Conservation (phyloP, 306 rosid species). For the Medicago ruthenica region DNA sequence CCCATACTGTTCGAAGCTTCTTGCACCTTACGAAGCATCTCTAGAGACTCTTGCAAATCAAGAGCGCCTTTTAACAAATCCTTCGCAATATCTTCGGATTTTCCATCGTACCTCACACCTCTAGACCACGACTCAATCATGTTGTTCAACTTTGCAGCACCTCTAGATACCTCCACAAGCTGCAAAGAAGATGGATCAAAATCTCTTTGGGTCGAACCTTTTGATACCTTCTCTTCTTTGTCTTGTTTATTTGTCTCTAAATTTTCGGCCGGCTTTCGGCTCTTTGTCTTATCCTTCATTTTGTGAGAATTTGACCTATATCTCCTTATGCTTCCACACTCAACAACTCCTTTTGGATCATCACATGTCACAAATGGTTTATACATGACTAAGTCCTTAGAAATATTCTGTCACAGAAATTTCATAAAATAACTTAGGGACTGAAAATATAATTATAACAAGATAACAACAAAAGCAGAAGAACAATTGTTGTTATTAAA, state of each 20-base stretch:
- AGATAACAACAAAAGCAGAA: constrained; percentile 18
- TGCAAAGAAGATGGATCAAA: constrained; percentile 65
- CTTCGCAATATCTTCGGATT: constrained; percentile 66
- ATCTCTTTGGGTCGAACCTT: constrained; percentile 45
- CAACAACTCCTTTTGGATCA: constrained; percentile 90
- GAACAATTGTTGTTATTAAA: neutral
- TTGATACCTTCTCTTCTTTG: constrained; percentile 49
- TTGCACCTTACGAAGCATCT: constrained; percentile 72
- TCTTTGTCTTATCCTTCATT: constrained; percentile 59
- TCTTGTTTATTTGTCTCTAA: constrained; percentile 40
- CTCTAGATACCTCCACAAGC: constrained; percentile 76
- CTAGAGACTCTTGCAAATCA: constrained; percentile 77
- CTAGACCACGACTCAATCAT: constrained; percentile 80
- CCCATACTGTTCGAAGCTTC: constrained; percentile 66
- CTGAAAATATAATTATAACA: constrained; percentile 24
- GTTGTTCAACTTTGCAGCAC: constrained; percentile 74
- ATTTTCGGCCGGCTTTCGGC: constrained; percentile 51
- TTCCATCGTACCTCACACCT: constrained; percentile 54
- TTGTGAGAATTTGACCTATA: constrained; percentile 56
- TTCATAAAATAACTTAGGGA: constrained; percentile 52
- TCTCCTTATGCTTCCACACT: constrained; percentile 71
- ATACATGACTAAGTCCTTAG: constrained; percentile 70
- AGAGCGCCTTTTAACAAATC: constrained; percentile 87
- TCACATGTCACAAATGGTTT: constrained; percentile 85
- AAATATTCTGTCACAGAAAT: constrained; percentile 63